Base-by-base conservation (phyloP, 768 basidiomycete species). In the Boletus sensibilis region DNA sequence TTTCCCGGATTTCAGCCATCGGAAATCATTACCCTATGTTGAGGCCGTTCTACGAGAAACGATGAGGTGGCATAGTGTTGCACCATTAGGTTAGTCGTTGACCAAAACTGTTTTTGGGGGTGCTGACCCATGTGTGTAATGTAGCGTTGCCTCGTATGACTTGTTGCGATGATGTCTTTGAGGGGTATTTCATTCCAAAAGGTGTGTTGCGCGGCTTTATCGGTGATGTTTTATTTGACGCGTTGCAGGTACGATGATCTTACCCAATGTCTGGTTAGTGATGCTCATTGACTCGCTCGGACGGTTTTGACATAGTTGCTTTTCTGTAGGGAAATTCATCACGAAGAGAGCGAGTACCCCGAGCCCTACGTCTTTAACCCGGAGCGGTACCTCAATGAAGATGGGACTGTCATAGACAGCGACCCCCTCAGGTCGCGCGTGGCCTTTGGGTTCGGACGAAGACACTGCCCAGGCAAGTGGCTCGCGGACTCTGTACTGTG, bases 111-210 rank as follows among this genome's bases (percentile, higher is more conserved):
- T 34, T 25, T 21, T 48, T 42, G 8, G 39, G 42, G 12, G 47
- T 29, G 38, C 58, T 67, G 37, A 69, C 29, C 29, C 5, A 4
- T 33, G 27, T 20, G 18, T 29, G n/a, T 4, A 20, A 50, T 45
- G 33, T 40, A 70, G 68, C 68, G 29, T 34, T 72, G 33, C 69
- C 69, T 42, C 71, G 66, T 40, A 61, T 62, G 58, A 72, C 70
- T 20, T 54, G 45, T 18, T 38, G 59, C 9, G 79, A 82, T 44
- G 81, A 82, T 56, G 63, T 72, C 4, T 82, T 79, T 54, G 72
- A 76, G 2, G 79, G 77, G 1, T 75, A 74, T 56, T 66, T 65
- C 42, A 72, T 76, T 38, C 75, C 76, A 16, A 69, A 70, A 55
- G 76, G 75, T 72, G 42, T 31, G 70, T 4, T 34, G 5, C 39